A percentile compares a stretch with the other conserved stretches of the same genome.
phyloP scores from a whole-genome alignment of 2,329 filamentous ascomycete species.

The Beauveria caledonica region DNA sequence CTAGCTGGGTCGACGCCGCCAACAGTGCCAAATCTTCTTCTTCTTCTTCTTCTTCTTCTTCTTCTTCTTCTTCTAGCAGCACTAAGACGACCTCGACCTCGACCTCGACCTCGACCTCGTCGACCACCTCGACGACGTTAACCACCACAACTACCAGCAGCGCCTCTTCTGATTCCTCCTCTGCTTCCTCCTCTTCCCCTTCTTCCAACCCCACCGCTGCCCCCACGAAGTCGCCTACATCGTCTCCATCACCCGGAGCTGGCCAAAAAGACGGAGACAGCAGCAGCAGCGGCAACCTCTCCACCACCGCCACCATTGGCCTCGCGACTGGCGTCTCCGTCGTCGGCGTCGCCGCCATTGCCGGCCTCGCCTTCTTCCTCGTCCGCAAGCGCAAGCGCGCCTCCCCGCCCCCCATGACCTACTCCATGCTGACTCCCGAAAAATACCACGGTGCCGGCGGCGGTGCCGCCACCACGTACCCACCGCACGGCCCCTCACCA shows the following conservation, averaged over 20 bases:
- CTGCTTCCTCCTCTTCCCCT: too few species aligned
- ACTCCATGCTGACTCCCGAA: constrained; percentile 23
- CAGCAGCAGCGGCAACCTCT: constrained; percentile 14
- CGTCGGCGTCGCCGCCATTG: constrained; percentile 21
- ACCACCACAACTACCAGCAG: not conserved
- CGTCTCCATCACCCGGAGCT: not conserved
- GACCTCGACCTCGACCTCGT: constrained; percentile 8
- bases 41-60: constrained; percentile 10
- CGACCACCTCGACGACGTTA: not conserved
- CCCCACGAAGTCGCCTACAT: constrained; percentile 8
- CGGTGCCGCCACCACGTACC: constrained; percentile 13
- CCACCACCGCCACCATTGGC: constrained; percentile 25
- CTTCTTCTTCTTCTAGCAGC: not conserved
- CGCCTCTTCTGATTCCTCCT: constrained; percentile 14
- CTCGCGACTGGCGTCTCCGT: constrained; percentile 25
- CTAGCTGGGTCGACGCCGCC: constrained; percentile 19
- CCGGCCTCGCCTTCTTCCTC: constrained; percentile 18
- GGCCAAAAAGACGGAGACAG: too few species aligned
- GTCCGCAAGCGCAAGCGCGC: constrained; percentile 22
- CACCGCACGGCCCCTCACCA: constrained; percentile 18
- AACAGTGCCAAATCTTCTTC: constrained; percentile 11
- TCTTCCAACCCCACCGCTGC: constrained; percentile 7
- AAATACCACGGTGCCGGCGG: constrained; percentile 13
- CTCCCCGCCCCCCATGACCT: constrained; percentile 17
- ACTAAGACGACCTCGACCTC: constrained; percentile 12